Evolutionary conservation across 2,329 filamentous ascomycete genomes (phyloP), one percentile per base, ranked within the genome.

Genomic region (Hypoxylon sp.): DNA sequence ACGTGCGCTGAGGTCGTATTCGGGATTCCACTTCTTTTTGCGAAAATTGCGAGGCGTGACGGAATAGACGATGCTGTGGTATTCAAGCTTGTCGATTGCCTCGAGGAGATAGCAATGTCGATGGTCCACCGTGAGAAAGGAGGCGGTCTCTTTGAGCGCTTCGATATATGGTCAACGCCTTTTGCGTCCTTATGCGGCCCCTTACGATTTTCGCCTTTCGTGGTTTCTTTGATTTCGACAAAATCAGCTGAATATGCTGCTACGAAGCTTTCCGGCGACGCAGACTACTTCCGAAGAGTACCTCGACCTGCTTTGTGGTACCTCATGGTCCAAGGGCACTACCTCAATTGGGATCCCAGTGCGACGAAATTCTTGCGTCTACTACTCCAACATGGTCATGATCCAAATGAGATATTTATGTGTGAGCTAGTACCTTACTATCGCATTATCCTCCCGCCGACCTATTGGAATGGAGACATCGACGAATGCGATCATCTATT

Each of bases 361-460:
- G 29, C 31, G 48, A 10, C 48, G 17, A 44, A 54, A 15, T 13
- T 62, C 3, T 31, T 62, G 11, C 42, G 48, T 32, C 17, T 54
- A 1, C 13, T 62, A 7, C 59, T 62, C 21, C 37, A 27, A 15
- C 35, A 50, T n/a, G 51, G 50, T n/a, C 39, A 62, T n/a, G 31
- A 55, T 52, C 51, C 44, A 8, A 62, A 62, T n/a, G 59, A 62
- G 39, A n/a, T 6, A 29, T 59, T 51, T n/a, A 7, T 37, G 29
- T 5, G 5, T 3, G 24, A 27, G 24, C 24, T 5, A 27, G 24
- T 4, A 27, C n/a, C n/a, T n/a, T 27, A 27, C 24, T 5, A 27
- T 27, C 24, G 24, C 24, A 27, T 4, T 27, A 27, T 27, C 24
- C 24, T 19, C 4, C 13, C 7, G 24, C 21, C 24, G 31, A 27